Conservation (phyloP, 208 protist species). For the Crithidia thermophila region DNA sequence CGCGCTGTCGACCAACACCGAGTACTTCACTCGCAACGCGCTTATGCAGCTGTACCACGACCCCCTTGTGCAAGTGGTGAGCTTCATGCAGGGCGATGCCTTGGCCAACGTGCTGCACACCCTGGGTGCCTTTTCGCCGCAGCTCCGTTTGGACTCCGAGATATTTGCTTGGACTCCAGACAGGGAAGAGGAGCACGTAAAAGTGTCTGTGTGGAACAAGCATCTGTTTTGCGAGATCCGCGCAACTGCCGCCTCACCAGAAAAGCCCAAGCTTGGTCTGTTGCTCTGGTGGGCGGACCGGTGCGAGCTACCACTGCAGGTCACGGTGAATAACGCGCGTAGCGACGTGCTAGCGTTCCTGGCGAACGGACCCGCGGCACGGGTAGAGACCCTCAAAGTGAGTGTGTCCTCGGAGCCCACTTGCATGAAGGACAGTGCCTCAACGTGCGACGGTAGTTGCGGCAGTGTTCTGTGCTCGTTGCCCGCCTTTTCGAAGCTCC, state of each 20-base stretch:
- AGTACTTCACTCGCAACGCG: background rate
- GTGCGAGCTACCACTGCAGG: background rate
- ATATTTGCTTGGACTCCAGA: too few relatives aligned
- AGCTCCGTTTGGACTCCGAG: too few relatives aligned
- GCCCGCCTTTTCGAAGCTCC: background rate
- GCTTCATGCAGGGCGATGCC: too few relatives aligned
- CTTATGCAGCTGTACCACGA: background rate
- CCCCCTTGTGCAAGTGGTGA: background rate
- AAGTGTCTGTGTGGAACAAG: background rate
- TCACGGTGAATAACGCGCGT: background rate
- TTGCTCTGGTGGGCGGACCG: slow-evolving; percentile 3
- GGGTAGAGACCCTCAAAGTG: background rate
- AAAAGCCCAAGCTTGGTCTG: background rate
- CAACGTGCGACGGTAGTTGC: background rate
- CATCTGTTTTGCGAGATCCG: background rate
- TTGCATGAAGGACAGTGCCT: background rate
- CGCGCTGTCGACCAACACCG: background rate
- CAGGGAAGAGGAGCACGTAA: too few relatives aligned
- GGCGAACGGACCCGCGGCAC: background rate
- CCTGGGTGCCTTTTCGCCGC: too few relatives aligned
- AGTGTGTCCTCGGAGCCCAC: background rate
- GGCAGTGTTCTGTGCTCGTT: background rate
- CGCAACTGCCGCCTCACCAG: too few relatives aligned
- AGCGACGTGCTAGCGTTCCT: background rate
- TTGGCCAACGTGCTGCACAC: too few relatives aligned